Evolutionary conservation across 2,329 filamentous ascomycete genomes (phyloP), one percentile per base, ranked within the genome.

Genomic region (Phaeosphaeria sp.): DNA sequence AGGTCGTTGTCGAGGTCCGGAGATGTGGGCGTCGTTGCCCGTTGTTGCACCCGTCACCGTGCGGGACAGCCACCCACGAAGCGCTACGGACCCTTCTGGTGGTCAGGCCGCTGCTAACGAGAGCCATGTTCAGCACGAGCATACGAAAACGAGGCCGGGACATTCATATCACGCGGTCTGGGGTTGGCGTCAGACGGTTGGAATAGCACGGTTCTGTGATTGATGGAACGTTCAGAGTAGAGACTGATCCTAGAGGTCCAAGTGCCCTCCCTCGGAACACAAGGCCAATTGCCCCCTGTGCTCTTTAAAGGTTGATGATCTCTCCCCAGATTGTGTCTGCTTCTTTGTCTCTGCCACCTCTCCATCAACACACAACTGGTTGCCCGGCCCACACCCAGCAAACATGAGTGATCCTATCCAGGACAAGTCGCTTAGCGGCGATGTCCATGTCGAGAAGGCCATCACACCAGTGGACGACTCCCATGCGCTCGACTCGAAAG

Each of bases 401-500:
- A 68, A 47, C 42, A 71, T 71, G 68, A 58, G 57, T 60, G 64
- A 69, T 42, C 55, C 47, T 42, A 45, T 63, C 57, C 63, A 66
- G 15, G 25, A 51, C 54, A 72, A 70, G 56, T 22, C 61, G 13
- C 49, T 63, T 36, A 57, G 49, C 47, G 60, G 43, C 59, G 61
- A 45, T 47, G 43, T 52, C 9, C 59, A 62, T 36, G 50, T 51
- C 49, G 68, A 72, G 64, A 71, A 69, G 65, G 68, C 50, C 53
- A 57, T 65, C 53, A 40, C 58, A 27, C 63, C 62, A 21, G 59
- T 67, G 3, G 68, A 72, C 9, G 60, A 68, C 42, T 43, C 56
- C 27, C 27, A 55, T 56, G 58, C 59, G 39, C 63, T 68, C 15
- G 74, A 78, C 59, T 76, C 79, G 58, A 80, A 83, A 53, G 74